Evolutionary conservation across 2,329 filamentous ascomycete species (phyloP), one percentile per base, ranked within the genome.

Genomic region (Penicillium sp.): DNA sequence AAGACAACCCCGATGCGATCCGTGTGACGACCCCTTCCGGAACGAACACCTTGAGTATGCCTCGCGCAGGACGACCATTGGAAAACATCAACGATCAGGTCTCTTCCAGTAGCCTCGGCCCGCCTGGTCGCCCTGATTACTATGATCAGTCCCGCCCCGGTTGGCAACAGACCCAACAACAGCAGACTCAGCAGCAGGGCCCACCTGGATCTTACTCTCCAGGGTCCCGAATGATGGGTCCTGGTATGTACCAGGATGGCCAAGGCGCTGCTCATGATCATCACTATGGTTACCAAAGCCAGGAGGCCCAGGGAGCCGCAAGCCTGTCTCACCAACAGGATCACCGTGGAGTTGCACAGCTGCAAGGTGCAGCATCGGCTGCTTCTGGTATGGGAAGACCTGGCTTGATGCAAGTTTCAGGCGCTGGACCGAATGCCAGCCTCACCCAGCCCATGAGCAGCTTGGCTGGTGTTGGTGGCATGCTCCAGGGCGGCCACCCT

Each of bases 21-120:
- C 84, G 95, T 61, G 94, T 99, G 15, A 99, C 94, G 0, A 99
- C 94, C 0, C 94, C 94, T 0, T 96, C 95, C 80, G 94, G 94
- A n/a, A 97, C 93, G 2, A 97, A 92, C 11, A 90, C 96, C 2
- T 89, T 93, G 65, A 92, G 91, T 9, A 96, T 97, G 75, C 67
- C 74, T 20, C 71, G 73, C 18, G 64, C 70, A 40, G 69, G 71
- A 49, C 73, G 69, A 22, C 66, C 73, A 4, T 62, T 75, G 52
- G 72, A 75, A 47, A 63, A 66, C 8, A 58, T 69, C 0, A 64
- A 61, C 26, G 73, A 75, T 6, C 53, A 69, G 18, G 70, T 65
- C 7, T 67, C 69, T 6, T 63, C 67, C 31, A 69, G 65, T 56
- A 66, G 64, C 48, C 68, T 70, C 56, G 65, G 62, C 3, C 65